phyloP scores from a whole-genome alignment of 2,329 filamentous ascomycete genomes.

The Ascochyta viciae-villosae region DNA sequence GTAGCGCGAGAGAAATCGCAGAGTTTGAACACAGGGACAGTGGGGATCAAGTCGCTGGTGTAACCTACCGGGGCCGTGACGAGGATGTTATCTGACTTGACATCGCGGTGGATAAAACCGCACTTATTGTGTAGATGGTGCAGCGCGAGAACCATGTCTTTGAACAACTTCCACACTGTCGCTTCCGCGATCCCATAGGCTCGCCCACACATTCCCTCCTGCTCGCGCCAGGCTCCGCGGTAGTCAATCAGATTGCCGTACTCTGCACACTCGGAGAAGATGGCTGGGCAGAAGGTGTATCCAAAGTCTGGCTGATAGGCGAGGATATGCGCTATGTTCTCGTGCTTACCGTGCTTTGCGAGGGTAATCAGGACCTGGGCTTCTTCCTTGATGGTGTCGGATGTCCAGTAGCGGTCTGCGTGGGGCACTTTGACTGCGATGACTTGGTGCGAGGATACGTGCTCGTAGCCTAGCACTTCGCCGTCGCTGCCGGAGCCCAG shows the following conservation, averaged over 20 bases:
- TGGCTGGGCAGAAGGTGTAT: not conserved
- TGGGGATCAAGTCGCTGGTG: constrained; percentile 11
- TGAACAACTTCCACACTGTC: constrained; percentile 37
- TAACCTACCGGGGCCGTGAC: constrained; percentile 52
- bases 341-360: not conserved
- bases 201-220: not conserved
- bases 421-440: constrained; percentile 4
- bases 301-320: not conserved
- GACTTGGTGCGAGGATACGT: not conserved
- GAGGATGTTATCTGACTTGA: constrained; percentile 93
- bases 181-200: constrained; percentile 18
- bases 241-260: constrained; percentile 11
- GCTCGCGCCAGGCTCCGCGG: not conserved
- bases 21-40: constrained; percentile 32
- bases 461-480: not conserved
- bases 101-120: constrained; percentile 78
- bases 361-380: not conserved
- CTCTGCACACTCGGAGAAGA: not conserved
- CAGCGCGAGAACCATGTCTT: constrained; percentile 29
- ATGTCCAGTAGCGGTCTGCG: not conserved
- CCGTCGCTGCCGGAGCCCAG: not conserved
- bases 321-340: constrained; percentile 5
- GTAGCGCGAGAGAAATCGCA: constrained; percentile 28
- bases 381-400: not conserved
- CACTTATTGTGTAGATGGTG: constrained; percentile 29